These are phyloP conservation scores for Rhodotorula sp. DNA, from an alignment of 1,284 basidiomycete genomes.

Conservation along the genomic window DNA sequence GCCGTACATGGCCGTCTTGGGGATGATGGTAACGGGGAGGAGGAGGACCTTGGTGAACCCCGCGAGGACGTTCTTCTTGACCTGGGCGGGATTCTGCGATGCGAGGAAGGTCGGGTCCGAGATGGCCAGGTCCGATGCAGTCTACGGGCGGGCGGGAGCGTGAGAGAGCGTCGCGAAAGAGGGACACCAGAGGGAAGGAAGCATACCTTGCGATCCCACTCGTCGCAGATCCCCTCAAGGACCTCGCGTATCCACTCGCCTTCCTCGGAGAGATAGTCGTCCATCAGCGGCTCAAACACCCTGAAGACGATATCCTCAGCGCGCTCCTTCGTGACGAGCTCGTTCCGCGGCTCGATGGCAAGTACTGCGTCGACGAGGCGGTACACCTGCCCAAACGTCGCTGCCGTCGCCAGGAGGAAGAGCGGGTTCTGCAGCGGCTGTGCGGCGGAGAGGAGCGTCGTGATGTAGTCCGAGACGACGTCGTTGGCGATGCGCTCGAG, in stretches of 20 bases:
- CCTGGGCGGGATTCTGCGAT: slow-evolving; percentile 83
- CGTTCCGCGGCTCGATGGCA: slow-evolving; percentile 33
- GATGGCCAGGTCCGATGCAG: slow-evolving; percentile 36
- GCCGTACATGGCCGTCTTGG: slow-evolving; percentile 72
- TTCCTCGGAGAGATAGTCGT: slow-evolving; percentile 94
- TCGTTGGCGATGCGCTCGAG: slow-evolving; percentile 73
- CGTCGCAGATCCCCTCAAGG: slow-evolving; percentile 73
- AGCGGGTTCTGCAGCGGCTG: slow-evolving; percentile 70
- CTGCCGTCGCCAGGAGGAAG: slow-evolving; percentile 83
- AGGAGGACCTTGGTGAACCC: slow-evolving; percentile 88
- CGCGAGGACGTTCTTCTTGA: slow-evolving; percentile 88
- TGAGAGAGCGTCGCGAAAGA: neutral
- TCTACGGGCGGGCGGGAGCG: slow-evolving; percentile 3
- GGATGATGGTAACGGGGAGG: slow-evolving; percentile 93
- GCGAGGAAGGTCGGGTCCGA: slow-evolving; percentile 66
- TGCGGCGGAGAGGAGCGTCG: slow-evolving; percentile 72
- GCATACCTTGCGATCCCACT: slow-evolving; percentile 73
- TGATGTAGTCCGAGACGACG: slow-evolving; percentile 79
- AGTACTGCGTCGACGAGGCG: slow-evolving; percentile 77
- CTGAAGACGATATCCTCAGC: slow-evolving; percentile 82
- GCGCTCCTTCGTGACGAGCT: slow-evolving; percentile 53
- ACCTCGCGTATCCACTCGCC: slow-evolving; percentile 74
- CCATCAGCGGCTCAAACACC: slow-evolving; percentile 95
- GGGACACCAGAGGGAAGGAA: neutral
- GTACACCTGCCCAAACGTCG: slow-evolving; percentile 84